Evolutionary conservation across 768 basidiomycete genomes (phyloP).

Genomic region (Multifurca ochricompacta): DNA sequence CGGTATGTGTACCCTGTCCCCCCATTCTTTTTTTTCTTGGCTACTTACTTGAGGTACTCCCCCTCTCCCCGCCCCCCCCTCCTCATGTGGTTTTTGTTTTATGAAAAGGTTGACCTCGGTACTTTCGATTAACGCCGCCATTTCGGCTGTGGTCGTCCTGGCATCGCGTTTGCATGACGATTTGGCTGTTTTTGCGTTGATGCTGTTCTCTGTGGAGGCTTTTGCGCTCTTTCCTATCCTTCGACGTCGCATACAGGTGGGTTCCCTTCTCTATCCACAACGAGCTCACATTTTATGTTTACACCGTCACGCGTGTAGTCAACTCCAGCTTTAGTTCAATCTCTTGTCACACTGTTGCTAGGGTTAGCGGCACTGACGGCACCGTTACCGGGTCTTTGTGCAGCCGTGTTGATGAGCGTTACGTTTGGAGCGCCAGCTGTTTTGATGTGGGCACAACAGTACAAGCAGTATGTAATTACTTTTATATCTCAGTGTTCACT

Average conservation of each 20-base stretch:
- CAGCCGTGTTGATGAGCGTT: constrained; percentile 42
- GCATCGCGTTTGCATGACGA: constrained; percentile 83
- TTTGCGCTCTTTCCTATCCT: constrained; percentile 83
- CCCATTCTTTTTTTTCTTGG: no score
- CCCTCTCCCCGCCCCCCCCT: no score
- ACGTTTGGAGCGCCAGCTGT: constrained; percentile 68
- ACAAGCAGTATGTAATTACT: constrained; percentile 69
- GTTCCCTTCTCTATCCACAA: constrained; percentile 20
- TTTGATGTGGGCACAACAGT: constrained; percentile 78
- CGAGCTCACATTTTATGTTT: constrained; percentile 9
- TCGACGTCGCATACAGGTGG: constrained; percentile 66
- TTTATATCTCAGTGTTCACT: no score
- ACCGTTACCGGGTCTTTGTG: constrained; percentile 50
- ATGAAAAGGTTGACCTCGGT: constrained; percentile 63
- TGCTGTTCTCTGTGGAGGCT: constrained; percentile 72
- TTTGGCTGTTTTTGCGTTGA: constrained; percentile 80
- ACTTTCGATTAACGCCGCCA: constrained; percentile 83
- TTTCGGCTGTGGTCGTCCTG: constrained; percentile 88
- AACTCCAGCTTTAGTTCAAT: constrained; percentile 39
- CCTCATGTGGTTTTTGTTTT: no score
- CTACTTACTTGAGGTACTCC: no score
- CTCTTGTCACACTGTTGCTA: constrained; percentile 45
- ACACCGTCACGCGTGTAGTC: constrained; percentile 31
- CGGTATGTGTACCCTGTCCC: no score
- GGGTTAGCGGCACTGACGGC: constrained; percentile 46